Evolutionary conservation across 129 eudicot genomes (phyloP).

Genomic region (Artemisia tridentata): DNA sequence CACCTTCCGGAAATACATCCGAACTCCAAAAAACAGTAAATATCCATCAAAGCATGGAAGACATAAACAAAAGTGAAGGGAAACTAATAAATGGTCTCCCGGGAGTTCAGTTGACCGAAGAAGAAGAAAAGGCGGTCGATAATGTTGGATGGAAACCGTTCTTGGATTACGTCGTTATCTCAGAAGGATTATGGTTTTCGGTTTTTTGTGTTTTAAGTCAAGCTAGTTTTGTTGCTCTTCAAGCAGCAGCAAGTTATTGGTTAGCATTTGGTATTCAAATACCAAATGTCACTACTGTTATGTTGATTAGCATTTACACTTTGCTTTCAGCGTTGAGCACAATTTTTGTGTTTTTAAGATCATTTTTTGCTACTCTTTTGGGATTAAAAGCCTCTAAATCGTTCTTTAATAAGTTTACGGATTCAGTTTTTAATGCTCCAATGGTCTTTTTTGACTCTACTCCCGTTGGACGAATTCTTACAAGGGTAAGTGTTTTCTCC

Average conservation of each 20-base stretch:
- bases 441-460: slow-evolving; percentile 83
- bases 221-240: slow-evolving; percentile 45
- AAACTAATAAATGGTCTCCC: slow-evolving; percentile 30
- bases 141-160: slow-evolving; percentile 58
- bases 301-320: slow-evolving; percentile 45
- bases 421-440: slow-evolving; percentile 56
- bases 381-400: slow-evolving; percentile 66
- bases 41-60: slow-evolving; percentile 10
- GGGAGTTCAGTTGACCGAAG: slow-evolving; percentile 61
- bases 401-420: slow-evolving; percentile 44
- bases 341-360: slow-evolving; percentile 46
- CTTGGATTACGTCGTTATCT: slow-evolving; percentile 48
- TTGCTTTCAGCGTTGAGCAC: slow-evolving; percentile 41
- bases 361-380: slow-evolving; percentile 44
- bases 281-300: slow-evolving; percentile 37
- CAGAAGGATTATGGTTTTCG: slow-evolving; percentile 37
- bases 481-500: slow-evolving; percentile 45
- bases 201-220: slow-evolving; percentile 29
- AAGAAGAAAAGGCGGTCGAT: slow-evolving; percentile 59
- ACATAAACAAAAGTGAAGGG: slow-evolving; percentile 27
- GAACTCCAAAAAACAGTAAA: slow-evolving; percentile 3
- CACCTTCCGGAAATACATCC: slow-evolving; percentile 17
- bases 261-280: slow-evolving; percentile 52
- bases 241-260: slow-evolving; percentile 74
- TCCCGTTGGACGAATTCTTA: slow-evolving; percentile 67